Conservation (phyloP, 805 yeast species). For the Candida pseudoglaebosa region DNA sequence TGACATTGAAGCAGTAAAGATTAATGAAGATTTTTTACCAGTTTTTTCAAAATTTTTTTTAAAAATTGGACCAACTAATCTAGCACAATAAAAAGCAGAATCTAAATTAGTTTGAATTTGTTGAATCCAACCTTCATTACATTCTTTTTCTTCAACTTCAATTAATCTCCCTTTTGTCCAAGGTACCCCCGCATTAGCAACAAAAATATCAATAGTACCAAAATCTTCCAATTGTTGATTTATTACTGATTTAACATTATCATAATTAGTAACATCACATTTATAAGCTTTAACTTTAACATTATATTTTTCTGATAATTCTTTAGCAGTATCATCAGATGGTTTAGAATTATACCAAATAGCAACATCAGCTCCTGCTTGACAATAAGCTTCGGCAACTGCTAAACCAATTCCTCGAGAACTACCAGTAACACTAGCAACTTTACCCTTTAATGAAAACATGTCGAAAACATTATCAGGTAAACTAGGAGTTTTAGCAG, state of each 20-base stretch:
- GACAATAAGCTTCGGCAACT: constrained; percentile 23
- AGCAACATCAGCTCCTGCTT: constrained; percentile 24
- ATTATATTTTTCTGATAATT: constrained; percentile 47
- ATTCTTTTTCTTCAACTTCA: constrained; percentile 11
- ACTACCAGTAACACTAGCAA: constrained; percentile 28
- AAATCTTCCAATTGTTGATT: constrained; percentile 20
- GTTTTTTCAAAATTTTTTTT: constrained; percentile 11
- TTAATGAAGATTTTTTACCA: constrained; percentile 26
- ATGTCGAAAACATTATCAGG: constrained; percentile 19
- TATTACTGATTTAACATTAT: constrained; percentile 20
- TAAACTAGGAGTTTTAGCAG: constrained; percentile 29
- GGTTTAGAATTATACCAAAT: constrained; percentile 22
- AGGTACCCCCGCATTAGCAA: constrained; percentile 31
- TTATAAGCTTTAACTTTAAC: constrained; percentile 25
- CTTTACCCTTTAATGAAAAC: constrained; percentile 18
- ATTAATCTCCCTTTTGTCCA: constrained; percentile 27
- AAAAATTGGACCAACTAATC: constrained; percentile 26
- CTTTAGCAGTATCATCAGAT: constrained; percentile 18
- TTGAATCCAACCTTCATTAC: constrained; percentile 17
- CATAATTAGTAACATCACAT: constrained; percentile 21
- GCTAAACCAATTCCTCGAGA: constrained; percentile 29
- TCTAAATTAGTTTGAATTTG: constrained; percentile 27
- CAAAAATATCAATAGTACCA: constrained; percentile 26
- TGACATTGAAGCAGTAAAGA: constrained; percentile 37
- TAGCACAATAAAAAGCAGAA: constrained; percentile 29